Evolutionary conservation across 371 early-diverging fungal species (phyloP).

Genomic region (Lichtheimia ornata): DNA sequence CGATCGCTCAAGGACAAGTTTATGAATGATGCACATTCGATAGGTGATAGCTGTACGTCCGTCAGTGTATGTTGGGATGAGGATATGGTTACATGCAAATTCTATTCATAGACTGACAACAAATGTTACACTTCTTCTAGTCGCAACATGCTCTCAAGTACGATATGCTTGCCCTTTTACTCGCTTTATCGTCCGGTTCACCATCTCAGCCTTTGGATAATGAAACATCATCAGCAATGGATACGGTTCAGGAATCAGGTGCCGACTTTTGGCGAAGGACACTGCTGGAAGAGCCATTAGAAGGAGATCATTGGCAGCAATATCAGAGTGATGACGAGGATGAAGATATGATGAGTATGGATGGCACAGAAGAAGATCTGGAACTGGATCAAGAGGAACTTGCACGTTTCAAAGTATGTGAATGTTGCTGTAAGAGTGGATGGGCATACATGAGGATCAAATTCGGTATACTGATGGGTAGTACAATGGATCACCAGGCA

Average conservation of each 20-base stretch:
- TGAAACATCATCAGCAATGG: no score
- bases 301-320: constrained; percentile 39
- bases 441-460: no score
- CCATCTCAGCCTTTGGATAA: background rate
- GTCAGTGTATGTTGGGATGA: background rate
- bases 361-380: constrained; percentile 15
- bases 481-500: no score
- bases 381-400: constrained; percentile 19
- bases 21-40: background rate
- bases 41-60: background rate
- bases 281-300: constrained; percentile 30
- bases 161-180: constrained; percentile 17
- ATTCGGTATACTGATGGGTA: no score
- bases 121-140: background rate
- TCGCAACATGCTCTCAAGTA: constrained; percentile 19
- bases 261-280: constrained; percentile 22
- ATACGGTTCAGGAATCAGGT: background rate
- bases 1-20: constrained; percentile 2
- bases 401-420: background rate
- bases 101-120: background rate
- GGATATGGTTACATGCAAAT: background rate
- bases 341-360: constrained; percentile 11
- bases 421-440: background rate
- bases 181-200: constrained; percentile 13
- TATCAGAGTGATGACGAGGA: constrained; percentile 20